Evolutionary conservation across 2,329 filamentous ascomycete species (phyloP), one percentile per base, ranked within the genome.

Genomic region (Bipolaris victoriae): DNA sequence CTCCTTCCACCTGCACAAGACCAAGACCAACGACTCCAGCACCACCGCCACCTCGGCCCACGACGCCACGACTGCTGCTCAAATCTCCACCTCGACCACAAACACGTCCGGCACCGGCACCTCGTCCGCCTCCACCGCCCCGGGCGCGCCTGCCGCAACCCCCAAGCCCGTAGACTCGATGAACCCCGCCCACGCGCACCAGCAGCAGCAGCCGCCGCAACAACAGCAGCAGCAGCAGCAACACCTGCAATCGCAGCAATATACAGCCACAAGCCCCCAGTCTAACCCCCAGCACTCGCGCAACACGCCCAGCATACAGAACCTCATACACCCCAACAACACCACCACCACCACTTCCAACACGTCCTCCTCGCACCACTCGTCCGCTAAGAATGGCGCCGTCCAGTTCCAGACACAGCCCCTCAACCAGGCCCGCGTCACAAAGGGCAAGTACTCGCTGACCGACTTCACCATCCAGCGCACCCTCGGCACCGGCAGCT

Each of bases 401-500:
- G 72, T 76, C 58, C 74, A 76, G 58, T 72, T 73, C 58, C 71
- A 74, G 46, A 58, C 69, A 18, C 70, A 68, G 65, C 71, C 68
- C 50, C 74, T 69, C 71, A 76, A 70, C 70, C 74, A 78, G 41
- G 63, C 77, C 39, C 80, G 93, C 69, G 87, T 91, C 74, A 97
- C 94, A 62, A 97, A 97, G 83, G 95, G 95, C 65, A 98, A 98
- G 84, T 99, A 99, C 80, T 93, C 92, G 40, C 85, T 99, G 64
- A 84, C 82, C 58, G 95, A 99, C 80, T 99, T 99, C 74, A 84
- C 89, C 60, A 88, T 99, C 64, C 86, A 93, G 80, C 87, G 95
- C 69, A 99, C 95, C 36, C 83, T 99, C 62, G 95, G 95, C 49
- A 99, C 95, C 33, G 95, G 95, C 72, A 97, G 93, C 78, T 99